Conservation (phyloP, 768 basidiomycete species). For the Boletus sp. region DNA sequence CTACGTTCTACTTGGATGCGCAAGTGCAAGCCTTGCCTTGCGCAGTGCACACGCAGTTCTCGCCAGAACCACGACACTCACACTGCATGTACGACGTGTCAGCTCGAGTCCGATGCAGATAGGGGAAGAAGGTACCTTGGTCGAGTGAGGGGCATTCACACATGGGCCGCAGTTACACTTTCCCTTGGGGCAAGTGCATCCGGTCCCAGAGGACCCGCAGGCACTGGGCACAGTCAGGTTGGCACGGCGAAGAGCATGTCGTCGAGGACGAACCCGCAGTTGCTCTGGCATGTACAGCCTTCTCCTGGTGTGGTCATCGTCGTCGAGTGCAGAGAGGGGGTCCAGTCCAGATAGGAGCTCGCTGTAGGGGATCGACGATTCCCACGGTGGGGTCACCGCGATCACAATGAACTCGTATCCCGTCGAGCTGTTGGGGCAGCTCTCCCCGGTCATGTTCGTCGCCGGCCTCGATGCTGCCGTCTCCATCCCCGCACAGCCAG, state of each 20-base stretch:
- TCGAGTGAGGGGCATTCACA: constrained; percentile 27
- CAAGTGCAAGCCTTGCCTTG: constrained; percentile 15
- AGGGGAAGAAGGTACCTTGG: constrained; percentile 9
- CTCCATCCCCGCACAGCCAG: neutral
- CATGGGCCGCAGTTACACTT: constrained; percentile 31
- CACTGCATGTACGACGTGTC: constrained; percentile 10
- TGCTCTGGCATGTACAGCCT: constrained; percentile 28
- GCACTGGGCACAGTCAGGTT: constrained; percentile 16
- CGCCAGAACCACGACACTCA: constrained; percentile 19
- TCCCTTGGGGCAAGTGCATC: constrained; percentile 30
- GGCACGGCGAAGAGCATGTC: too few species aligned
- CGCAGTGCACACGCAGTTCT: constrained; percentile 17
- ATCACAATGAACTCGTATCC: constrained; percentile 87
- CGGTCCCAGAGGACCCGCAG: constrained; percentile 31
- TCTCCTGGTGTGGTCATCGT: constrained; percentile 18
- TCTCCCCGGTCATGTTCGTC: constrained; percentile 92
- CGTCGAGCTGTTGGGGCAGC: constrained; percentile 80
- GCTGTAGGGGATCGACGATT: neutral
- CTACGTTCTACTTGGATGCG: constrained; percentile 13
- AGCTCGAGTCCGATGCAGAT: neutral
- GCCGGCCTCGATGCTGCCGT: constrained; percentile 55
- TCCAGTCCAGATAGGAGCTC: neutral
- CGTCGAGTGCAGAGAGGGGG: neutral
- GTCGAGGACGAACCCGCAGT: constrained; percentile 25
- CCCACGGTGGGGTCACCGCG: neutral